Base-by-base conservation (phyloP, 768 basidiomycete genomes). In the Russula griseocarnosa region DNA sequence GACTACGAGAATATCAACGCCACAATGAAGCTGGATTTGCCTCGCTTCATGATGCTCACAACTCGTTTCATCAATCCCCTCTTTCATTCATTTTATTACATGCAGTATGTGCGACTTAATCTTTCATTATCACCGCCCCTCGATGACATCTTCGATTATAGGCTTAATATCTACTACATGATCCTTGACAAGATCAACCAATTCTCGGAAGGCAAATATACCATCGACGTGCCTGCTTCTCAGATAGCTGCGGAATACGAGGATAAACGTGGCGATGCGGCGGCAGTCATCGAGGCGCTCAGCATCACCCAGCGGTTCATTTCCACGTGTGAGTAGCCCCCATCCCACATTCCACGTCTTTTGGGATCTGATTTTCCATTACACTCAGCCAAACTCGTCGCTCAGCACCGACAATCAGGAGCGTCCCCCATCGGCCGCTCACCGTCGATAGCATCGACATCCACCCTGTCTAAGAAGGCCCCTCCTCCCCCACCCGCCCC, bases 61-160 rank as follows among this genome's bases (percentile, higher is more conserved):
- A 89, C 92, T 3, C 84, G 87, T 67, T 98, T 98, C 76, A 92
- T 98, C 72, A 89, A 95, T 69, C 97, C 97, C 0, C 79, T 98
- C n/a, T 99, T 98, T 83, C 89, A 96, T 70, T 96, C 94, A 20
- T 94, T 94, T 81, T 99, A 90, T 80, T 99, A 96, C 75, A 98
- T 99, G 94, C 94, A 98, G 93, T 95, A 71, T 72, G 94, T 85
- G 32, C 63, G 10, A 67, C 52, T 42, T 57, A 40, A 42, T 50
- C 40, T 55, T 9, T 47, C 20, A 28, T 38, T 26, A 10, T 28
- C 24, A 30, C 18, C 10, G 20, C 38, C 13, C 14, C 47, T n/a
- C 55, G 24, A 44, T 55, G 26, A 47, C 52, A 26, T 26, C n/a
- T 46, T 40, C 11, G 14, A 7, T 30, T 20, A 10, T 68, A 96